Conservation (phyloP, 2,329 filamentous ascomycete species). For the Cladosporium halotolerans region DNA sequence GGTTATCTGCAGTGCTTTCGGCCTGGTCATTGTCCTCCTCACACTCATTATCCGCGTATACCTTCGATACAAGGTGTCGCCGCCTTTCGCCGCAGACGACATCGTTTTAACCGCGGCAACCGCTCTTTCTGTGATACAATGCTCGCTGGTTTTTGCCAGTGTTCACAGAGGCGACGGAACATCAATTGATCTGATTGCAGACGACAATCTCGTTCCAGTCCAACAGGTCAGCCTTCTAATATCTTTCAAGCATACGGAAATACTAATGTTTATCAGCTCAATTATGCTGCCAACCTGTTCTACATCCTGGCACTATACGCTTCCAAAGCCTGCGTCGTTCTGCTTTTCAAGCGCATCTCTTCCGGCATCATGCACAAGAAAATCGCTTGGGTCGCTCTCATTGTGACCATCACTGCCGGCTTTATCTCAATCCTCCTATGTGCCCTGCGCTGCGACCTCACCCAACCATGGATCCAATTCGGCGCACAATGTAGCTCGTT, state of each 20-base stretch:
- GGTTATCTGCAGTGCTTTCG: slow-evolving; percentile 34
- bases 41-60: slow-evolving; percentile 37
- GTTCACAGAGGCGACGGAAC: slow-evolving; percentile 38
- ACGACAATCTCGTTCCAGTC: slow-evolving; percentile 20
- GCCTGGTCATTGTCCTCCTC: slow-evolving; percentile 34
- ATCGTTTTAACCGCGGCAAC: slow-evolving; percentile 30
- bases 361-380: slow-evolving; percentile 13
- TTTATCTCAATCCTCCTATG: slow-evolving; percentile 13
- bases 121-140: slow-evolving; percentile 34
- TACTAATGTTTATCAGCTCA: slow-evolving; percentile 5
- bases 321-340: slow-evolving; percentile 16
- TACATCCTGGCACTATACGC: slow-evolving; percentile 13
- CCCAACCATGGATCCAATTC: slow-evolving; percentile 12
- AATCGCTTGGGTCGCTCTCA: slow-evolving; percentile 8
- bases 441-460: slow-evolving; percentile 16
- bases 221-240: slow-evolving; percentile 29
- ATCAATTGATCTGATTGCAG: slow-evolving; percentile 21
- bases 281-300: slow-evolving; percentile 17
- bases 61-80: slow-evolving; percentile 30
- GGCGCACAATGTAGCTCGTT: slow-evolving; percentile 1
- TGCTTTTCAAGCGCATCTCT: slow-evolving; percentile 15
- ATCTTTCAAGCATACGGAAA: neutral
- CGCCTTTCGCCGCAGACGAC: slow-evolving; percentile 30
- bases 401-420: slow-evolving; percentile 5
- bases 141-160: slow-evolving; percentile 33